Evolutionary conservation across 2,329 filamentous ascomycete genomes (phyloP).

Genomic region (Fusarium newnesense): DNA sequence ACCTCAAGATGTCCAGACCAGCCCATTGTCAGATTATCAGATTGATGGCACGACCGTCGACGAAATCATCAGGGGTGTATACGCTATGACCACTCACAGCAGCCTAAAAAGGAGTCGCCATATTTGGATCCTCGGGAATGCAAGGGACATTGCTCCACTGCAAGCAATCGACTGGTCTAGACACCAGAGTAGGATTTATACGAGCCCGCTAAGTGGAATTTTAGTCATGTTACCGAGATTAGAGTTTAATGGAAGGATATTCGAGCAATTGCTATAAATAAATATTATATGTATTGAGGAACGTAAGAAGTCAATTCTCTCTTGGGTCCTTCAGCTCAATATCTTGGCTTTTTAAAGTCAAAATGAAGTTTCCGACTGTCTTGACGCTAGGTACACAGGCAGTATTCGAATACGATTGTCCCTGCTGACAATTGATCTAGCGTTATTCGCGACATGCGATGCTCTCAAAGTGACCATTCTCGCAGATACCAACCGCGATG

Average conservation of each 20-base stretch:
- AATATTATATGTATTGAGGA: neutral
- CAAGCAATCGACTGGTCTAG: neutral
- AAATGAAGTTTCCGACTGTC: conserved; percentile 10
- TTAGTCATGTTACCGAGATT: neutral
- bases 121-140: neutral
- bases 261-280: neutral
- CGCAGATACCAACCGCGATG: conserved; percentile 54
- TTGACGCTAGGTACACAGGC: conserved; percentile 3
- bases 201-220: neutral
- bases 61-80: too few species aligned
- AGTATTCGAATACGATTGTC: rapidly evolving
- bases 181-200: neutral
- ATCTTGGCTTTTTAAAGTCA: rapidly evolving
- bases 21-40: too few species aligned
- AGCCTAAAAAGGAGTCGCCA: neutral
- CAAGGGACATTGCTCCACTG: neutral
- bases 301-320: too few species aligned
- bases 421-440: neutral
- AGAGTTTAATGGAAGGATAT: neutral
- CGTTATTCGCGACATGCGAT: conserved; percentile 3
- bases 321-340: rapidly evolving
- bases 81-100: neutral
- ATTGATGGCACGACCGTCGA: neutral
- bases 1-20: too few species aligned
- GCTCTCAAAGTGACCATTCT: conserved; percentile 34